Base-by-base conservation (phyloP, 768 basidiomycete genomes). In the Rhodotorula sphaerocarpa region DNA sequence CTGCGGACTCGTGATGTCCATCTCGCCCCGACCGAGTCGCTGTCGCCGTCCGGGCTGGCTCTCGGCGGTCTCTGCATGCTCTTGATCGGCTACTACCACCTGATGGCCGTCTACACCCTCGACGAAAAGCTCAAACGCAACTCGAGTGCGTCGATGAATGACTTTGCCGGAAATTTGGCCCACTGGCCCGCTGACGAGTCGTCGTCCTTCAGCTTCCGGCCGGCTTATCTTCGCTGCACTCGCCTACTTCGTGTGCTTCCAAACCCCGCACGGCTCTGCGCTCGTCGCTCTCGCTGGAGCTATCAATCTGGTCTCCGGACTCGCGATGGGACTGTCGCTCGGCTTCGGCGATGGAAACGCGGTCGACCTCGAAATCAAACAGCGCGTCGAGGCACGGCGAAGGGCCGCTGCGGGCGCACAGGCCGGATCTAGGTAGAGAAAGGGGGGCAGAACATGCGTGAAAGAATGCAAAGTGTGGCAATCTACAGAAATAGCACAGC, bases 61-160 rank as follows among this genome's bases (percentile, higher is more conserved):
- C 16, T 52, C 16, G 31, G 16, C 16, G 61, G 61, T 7, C 33
- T 63, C 2, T 3, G 21, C 1, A 30, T 63, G 6, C 7, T 34
- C 28, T 16, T 28, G 3, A 12, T 57, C 3, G 44, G 52, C 5
- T 66, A 58, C 53, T 47, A 39, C 28, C 57, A 34, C 42, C 1
- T 54, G 25, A 45, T 44, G 60, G 0, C 41, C 3, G 42, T 48
- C 16, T 66, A 66, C 48, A 66, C 65, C 27, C 23, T 45, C 5
- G 65, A 66, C 53, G 50, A 55, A 28, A 61, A 61, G 42, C 39
- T 50, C 42, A 61, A 66, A 45, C 56, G 57, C n/a, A 66, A 66
- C 53, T 20, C n/a, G 11, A 41, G 65, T 66, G 31, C 7, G 59
- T 50, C 15, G n/a, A n/a, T n/a, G n/a, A n/a, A n/a, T n/a, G n/a